Percentiles rank a stretch among this genome's conserved stretches.
These are phyloP conservation scores for Ganoderma sp. DNA, from an alignment of 1,284 basidiomycete species.

Conservation along the genomic window DNA sequence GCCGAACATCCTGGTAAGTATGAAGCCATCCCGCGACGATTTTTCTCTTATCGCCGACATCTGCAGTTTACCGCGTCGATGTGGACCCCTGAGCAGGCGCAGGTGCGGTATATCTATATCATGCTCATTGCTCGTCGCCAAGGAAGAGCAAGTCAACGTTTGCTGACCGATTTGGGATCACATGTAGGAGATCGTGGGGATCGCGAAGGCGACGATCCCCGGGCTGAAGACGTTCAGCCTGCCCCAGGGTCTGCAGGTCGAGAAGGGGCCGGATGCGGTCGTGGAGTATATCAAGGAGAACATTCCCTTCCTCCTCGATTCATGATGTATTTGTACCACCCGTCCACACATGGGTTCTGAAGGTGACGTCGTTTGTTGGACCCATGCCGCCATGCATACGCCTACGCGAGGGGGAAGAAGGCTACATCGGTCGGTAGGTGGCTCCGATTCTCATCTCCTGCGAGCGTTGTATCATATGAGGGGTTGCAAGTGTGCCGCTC, in stretches of 20 bases:
- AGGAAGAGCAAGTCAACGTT: background rate
- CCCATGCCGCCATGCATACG: background rate
- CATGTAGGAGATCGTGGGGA: constrained; percentile 30
- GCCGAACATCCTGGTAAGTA: constrained; percentile 31
- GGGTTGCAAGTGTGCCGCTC: no score
- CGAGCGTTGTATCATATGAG: no score
- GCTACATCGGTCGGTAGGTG: no score
- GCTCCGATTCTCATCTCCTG: no score
- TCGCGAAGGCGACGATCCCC: constrained; percentile 30
- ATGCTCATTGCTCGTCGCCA: background rate
- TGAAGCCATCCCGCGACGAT: background rate
- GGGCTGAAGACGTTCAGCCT: constrained; percentile 35
- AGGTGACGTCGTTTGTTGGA: background rate
- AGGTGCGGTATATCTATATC: constrained; percentile 18
- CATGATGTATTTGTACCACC: background rate
- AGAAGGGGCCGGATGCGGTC: constrained; percentile 35
- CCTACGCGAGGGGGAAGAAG: no score
- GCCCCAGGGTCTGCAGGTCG: constrained; percentile 31
- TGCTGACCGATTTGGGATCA: background rate
- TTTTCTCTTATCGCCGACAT: background rate
- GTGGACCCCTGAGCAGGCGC: constrained; percentile 34
- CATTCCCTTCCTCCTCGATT: constrained; percentile 20
- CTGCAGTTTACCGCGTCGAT: constrained; percentile 35
- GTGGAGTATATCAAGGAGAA: constrained; percentile 36
- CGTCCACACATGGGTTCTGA: background rate